Conservation (phyloP, 306 rosid species). For the Cajanus cajan region DNA sequence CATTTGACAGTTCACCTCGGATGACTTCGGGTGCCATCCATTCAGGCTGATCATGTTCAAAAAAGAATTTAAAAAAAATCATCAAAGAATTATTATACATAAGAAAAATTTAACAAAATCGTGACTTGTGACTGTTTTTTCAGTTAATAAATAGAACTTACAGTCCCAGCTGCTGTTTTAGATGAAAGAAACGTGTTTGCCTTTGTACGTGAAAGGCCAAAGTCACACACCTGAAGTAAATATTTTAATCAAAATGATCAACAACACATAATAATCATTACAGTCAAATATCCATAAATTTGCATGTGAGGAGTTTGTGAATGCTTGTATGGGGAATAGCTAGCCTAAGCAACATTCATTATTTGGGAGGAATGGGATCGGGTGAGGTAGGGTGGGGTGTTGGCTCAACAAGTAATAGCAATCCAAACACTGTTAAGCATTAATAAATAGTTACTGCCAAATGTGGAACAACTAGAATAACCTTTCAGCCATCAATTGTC, state of each 20-base stretch:
- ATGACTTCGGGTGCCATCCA: conserved; percentile 99
- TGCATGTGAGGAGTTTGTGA: not conserved
- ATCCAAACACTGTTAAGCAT: not conserved
- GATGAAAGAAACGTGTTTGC: conserved; percentile 92
- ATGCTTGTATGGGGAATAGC: not conserved
- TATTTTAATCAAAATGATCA: conserved; percentile 19
- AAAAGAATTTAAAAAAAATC: not conserved
- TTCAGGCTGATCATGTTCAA: conserved; percentile 55
- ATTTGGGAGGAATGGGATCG: not conserved
- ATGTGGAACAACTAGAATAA: not conserved
- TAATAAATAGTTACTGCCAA: not conserved
- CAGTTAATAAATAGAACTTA: conserved; percentile 47
- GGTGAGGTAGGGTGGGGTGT: not conserved
- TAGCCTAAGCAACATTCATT: not conserved
- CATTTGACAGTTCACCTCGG: conserved; percentile 81
- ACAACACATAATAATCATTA: not conserved
- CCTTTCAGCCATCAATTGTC: conserved; percentile 6
- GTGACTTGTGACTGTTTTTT: not conserved
- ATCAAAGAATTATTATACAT: conserved; percentile 1
- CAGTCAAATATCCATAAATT: not conserved
- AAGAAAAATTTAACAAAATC: not conserved
- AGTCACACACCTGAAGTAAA: conserved; percentile 73
- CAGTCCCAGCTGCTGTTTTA: conserved; percentile 95
- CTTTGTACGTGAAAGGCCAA: conserved; percentile 91
- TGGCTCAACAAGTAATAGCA: not conserved